Conservation (phyloP, 129 eudicot species). For the Chrysanthemum lavandulifolium region DNA sequence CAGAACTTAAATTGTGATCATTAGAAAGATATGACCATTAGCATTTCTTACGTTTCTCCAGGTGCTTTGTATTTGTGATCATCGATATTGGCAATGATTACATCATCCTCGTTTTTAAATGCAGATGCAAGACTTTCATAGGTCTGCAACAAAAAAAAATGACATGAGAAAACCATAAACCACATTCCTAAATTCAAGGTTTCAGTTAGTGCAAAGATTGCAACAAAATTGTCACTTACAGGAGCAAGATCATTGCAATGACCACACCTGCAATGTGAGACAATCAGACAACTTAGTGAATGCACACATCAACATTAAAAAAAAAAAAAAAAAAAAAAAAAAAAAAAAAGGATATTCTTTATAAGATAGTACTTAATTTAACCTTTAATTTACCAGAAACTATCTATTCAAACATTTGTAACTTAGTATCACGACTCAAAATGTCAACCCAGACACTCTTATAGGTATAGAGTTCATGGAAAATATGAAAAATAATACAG, state of each 20-base stretch:
- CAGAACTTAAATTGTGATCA: not conserved
- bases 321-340: too few relatives aligned
- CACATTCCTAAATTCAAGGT: not conserved
- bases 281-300: slow-evolving; percentile 20
- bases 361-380: too few relatives aligned
- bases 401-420: too few relatives aligned
- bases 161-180: slow-evolving; percentile 1
- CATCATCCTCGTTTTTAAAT: slow-evolving; percentile 57
- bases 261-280: slow-evolving; percentile 64
- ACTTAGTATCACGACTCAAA: too few relatives aligned
- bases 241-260: slow-evolving; percentile 90
- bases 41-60: slow-evolving; percentile 56
- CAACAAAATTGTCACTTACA: slow-evolving; percentile 42
- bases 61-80: slow-evolving; percentile 59
- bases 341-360: too few relatives aligned
- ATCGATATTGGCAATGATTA: slow-evolving; percentile 79
- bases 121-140: slow-evolving; percentile 78
- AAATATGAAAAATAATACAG: slow-evolving; percentile 1
- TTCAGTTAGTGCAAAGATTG: not conserved
- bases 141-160: slow-evolving; percentile 33
- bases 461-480: not conserved
- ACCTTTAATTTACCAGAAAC: too few relatives aligned
- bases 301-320: not conserved
- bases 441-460: too few relatives aligned
- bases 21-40: not conserved